A percentile compares a stretch with the other conserved stretches of the same genome.
phyloP scores from a whole-genome alignment of 495 filamentous ascomycete genomes.

The Trichoderma reesei region DNA sequence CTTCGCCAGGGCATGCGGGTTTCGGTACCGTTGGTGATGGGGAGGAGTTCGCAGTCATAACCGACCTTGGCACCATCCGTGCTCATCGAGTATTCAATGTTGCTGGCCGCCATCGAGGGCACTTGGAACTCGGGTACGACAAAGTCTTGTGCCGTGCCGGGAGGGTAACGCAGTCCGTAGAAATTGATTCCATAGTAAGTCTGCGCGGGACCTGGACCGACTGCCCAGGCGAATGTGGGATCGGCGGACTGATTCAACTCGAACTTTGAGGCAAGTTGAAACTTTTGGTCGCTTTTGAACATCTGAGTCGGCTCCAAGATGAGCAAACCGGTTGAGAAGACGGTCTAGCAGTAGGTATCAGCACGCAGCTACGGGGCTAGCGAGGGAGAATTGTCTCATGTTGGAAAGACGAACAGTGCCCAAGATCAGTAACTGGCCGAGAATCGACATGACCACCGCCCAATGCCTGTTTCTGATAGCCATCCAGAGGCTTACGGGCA shows the following conservation, averaged over 20 bases:
- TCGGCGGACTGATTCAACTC: neutral
- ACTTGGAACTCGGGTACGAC: slow-evolving; percentile 13
- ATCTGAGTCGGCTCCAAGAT: slow-evolving; percentile 12
- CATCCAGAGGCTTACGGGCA: slow-evolving; percentile 10
- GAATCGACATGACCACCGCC: slow-evolving; percentile 9
- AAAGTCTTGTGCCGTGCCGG: slow-evolving; percentile 10
- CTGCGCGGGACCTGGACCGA: slow-evolving; percentile 7
- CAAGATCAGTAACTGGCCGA: slow-evolving; percentile 12
- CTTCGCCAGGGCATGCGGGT: slow-evolving; percentile 10
- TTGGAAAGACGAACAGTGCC: slow-evolving; percentile 10
- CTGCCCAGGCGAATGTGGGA: neutral
- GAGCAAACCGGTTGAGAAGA: slow-evolving; percentile 16
- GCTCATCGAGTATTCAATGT: slow-evolving; percentile 5
- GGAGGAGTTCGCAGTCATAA: slow-evolving; percentile 13
- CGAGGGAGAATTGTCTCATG: neutral
- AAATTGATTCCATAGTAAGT: slow-evolving; percentile 14
- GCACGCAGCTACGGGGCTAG: neutral
- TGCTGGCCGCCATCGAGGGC: neutral
- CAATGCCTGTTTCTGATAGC: slow-evolving; percentile 12
- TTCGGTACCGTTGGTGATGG: slow-evolving; percentile 10
- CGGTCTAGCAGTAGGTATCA: slow-evolving; percentile 10
- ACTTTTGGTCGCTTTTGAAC: neutral
- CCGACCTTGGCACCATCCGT: slow-evolving; percentile 10
- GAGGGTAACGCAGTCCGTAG: slow-evolving; percentile 7
- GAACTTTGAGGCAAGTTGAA: neutral